These are phyloP conservation scores for Hygrocybe coccinea DNA, from an alignment of 768 basidiomycete genomes.

Conservation along the genomic window DNA sequence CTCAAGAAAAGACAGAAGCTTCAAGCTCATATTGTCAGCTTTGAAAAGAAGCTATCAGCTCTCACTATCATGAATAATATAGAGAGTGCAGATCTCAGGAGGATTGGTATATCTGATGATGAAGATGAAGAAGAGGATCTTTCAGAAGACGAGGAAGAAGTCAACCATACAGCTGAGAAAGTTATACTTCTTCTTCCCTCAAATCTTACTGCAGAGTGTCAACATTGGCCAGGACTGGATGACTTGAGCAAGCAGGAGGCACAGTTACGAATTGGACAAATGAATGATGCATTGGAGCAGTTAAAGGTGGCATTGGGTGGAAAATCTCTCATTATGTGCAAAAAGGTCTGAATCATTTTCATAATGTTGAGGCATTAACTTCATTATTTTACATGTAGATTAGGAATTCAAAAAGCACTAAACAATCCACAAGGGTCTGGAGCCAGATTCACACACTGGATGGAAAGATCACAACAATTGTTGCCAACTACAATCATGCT, in stretches of 20 bases:
- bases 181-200: slow-evolving; percentile 5
- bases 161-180: not conserved
- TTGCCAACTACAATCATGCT: not conserved
- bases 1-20: not conserved
- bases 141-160: not conserved
- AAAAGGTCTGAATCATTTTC: no score
- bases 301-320: not conserved
- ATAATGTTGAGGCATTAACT: no score
- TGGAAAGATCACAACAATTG: not conserved
- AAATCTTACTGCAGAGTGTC: slow-evolving; percentile 5
- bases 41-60: not conserved
- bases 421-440: no score
- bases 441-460: not conserved
- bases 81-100: not conserved
- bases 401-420: no score
- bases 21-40: not conserved
- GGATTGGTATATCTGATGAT: not conserved
- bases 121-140: slow-evolving; percentile 5
- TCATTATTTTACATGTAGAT: no score
- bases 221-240: slow-evolving; percentile 8
- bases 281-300: no score
- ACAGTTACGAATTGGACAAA: no score
- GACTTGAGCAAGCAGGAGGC: no score
- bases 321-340: no score
- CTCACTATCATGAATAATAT: not conserved